These are phyloP conservation scores for Haplosporangium gracile DNA, from an alignment of 192 early-diverging fungal species.

Conservation along the genomic window DNA sequence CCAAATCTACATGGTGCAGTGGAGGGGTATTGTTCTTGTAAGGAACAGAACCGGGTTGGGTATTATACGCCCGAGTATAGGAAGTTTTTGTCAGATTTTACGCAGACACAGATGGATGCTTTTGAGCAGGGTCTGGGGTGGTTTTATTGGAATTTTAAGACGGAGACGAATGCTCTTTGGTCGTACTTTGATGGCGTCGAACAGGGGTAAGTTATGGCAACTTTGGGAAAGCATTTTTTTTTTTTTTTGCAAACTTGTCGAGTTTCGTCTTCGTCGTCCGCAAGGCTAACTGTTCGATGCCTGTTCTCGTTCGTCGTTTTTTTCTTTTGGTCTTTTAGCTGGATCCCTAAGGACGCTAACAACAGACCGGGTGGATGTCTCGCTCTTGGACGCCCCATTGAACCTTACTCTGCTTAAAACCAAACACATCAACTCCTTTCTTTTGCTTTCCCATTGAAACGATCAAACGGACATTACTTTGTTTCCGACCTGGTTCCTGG, in stretches of 20 bases:
- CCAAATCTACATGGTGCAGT: slow-evolving; percentile 17
- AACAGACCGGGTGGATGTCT: slow-evolving; percentile 45
- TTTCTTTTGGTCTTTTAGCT: slow-evolving; percentile 51
- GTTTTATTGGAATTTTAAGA: slow-evolving; percentile 85
- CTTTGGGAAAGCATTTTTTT: too few species aligned
- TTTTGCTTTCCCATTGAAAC: background rate
- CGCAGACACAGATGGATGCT: slow-evolving; percentile 75
- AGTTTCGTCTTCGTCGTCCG: too few species aligned
- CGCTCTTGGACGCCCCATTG: slow-evolving; percentile 23
- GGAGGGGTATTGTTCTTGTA: slow-evolving; percentile 68
- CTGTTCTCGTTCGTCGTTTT: background rate
- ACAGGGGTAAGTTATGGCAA: slow-evolving; percentile 29
- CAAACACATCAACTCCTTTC: background rate
- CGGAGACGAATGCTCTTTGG: slow-evolving; percentile 66
- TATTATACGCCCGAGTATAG: slow-evolving; percentile 41
- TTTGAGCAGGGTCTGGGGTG: slow-evolving; percentile 77
- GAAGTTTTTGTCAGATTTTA: slow-evolving; percentile 64
- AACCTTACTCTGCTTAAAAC: background rate
- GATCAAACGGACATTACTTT: background rate
- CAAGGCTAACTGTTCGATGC: background rate
- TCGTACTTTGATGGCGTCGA: slow-evolving; percentile 70
- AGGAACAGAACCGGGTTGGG: slow-evolving; percentile 55
- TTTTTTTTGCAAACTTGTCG: background rate
- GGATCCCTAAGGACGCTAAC: slow-evolving; percentile 73
- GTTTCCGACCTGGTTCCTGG: background rate